These are phyloP conservation scores for Fonsecaea multimorphosa DNA, from an alignment of 2,329 filamentous ascomycete species.

Conservation along the genomic window DNA sequence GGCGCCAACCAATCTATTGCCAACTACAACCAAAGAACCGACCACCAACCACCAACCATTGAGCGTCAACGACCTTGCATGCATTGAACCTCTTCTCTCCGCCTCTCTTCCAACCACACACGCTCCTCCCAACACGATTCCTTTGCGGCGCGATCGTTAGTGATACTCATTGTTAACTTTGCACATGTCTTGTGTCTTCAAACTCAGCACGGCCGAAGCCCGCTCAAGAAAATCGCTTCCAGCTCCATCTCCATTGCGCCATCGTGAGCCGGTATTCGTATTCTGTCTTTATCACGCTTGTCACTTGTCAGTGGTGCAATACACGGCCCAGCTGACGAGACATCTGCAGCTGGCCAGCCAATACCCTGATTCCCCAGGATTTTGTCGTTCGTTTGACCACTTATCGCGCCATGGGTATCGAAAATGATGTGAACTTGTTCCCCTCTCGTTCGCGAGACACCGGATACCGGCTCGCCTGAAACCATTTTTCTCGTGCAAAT, in stretches of 20 bases:
- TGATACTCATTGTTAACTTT: too few relatives aligned
- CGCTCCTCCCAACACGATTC: neutral
- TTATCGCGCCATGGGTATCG: constrained; percentile 3
- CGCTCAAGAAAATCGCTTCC: neutral
- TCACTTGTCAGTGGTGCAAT: neutral
- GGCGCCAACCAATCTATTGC: too few relatives aligned
- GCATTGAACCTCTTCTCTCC: neutral
- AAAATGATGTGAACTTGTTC: constrained; percentile 6
- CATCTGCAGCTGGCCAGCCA: neutral
- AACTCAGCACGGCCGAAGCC: neutral
- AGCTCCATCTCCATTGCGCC: neutral
- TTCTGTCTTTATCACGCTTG: neutral
- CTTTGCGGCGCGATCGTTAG: too few relatives aligned
- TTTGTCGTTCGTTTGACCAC: neutral
- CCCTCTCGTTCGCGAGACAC: neutral
- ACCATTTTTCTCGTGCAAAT: too few relatives aligned
- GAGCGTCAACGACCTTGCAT: too few relatives aligned
- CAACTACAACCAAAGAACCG: too few relatives aligned
- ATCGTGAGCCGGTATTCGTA: neutral
- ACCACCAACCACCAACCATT: neutral
- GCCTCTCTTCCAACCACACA: neutral
- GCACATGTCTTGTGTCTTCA: neutral
- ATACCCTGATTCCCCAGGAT: neutral
- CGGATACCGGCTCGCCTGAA: neutral
- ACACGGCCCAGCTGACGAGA: neutral